phyloP scores from a whole-genome alignment of 805 yeast genomes.

The Ogataea naganishii region DNA sequence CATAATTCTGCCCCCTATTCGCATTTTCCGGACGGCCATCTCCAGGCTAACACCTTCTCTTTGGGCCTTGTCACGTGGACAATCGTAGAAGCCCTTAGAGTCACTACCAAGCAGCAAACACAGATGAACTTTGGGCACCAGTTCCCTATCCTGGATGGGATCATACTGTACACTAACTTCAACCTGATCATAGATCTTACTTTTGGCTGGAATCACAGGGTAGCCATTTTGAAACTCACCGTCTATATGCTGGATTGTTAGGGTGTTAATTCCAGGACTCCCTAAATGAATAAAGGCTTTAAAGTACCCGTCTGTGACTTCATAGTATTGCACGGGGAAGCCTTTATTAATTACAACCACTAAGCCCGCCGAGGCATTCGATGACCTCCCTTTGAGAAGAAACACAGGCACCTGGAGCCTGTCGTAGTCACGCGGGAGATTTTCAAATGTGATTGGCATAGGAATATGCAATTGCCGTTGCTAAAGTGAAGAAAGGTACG shows the following conservation, averaged over 20 bases:
- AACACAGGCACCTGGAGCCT: constrained; percentile 37
- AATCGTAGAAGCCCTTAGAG: constrained; percentile 62
- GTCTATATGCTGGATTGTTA: constrained; percentile 41
- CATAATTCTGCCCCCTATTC: constrained; percentile 82
- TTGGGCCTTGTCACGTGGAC: constrained; percentile 40
- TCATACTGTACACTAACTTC: constrained; percentile 31
- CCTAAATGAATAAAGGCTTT: constrained; percentile 67
- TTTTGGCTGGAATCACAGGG: constrained; percentile 12
- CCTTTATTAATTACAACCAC: constrained; percentile 35
- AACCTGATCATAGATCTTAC: constrained; percentile 10
- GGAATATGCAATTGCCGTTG: no score
- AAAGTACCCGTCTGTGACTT: constrained; percentile 61
- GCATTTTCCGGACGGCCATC: constrained; percentile 63
- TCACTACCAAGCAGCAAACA: constrained; percentile 73
- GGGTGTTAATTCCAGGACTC: constrained; percentile 50
- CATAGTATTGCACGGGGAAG: constrained; percentile 66
- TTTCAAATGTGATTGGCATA: constrained; percentile 24
- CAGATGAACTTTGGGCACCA: constrained; percentile 70
- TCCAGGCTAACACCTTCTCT: constrained; percentile 59
- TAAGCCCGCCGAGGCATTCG: constrained; percentile 22
- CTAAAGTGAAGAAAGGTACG: no score
- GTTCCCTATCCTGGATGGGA: constrained; percentile 37
- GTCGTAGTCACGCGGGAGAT: constrained; percentile 22
- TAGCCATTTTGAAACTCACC: constrained; percentile 27
- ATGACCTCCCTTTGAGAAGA: constrained; percentile 38